These are phyloP conservation scores for Rhodotorula taiwanensis DNA, from an alignment of 768 basidiomycete species.

Conservation along the genomic window DNA sequence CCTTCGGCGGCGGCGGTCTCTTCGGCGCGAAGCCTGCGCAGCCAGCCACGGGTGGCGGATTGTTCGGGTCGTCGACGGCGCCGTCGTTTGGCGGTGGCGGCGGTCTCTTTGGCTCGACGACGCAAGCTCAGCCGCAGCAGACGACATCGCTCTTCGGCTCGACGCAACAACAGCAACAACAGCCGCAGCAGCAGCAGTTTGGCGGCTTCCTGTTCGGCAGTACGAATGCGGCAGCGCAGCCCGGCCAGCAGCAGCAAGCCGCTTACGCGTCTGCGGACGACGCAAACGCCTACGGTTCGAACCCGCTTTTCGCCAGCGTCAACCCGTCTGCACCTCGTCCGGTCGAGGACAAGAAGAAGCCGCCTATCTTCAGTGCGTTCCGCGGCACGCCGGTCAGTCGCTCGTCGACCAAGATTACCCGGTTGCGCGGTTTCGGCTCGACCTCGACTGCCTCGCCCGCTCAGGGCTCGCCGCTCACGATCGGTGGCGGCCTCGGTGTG, in stretches of 20 bases:
- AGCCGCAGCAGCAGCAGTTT: constrained; percentile 42
- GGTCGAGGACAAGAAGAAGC: constrained; percentile 37
- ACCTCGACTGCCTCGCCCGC: constrained; percentile 14
- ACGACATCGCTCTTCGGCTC: constrained; percentile 39
- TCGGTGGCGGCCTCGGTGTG: not conserved
- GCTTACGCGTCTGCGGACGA: constrained; percentile 76
- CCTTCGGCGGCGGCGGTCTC: constrained; percentile 22
- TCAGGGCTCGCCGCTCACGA: constrained; percentile 9
- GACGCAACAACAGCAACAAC: constrained; percentile 28
- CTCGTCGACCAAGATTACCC: constrained; percentile 36
- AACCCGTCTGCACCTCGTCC: constrained; percentile 16
- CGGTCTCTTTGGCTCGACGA: constrained; percentile 25
- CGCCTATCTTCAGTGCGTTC: constrained; percentile 37
- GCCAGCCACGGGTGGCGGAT: constrained; percentile 9
- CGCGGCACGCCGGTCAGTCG: constrained; percentile 34
- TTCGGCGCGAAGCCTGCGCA: constrained; percentile 28
- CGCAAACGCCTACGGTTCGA: constrained; percentile 53
- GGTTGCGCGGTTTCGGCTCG: constrained; percentile 37
- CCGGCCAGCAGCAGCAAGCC: constrained; percentile 50
- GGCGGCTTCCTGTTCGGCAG: constrained; percentile 44
- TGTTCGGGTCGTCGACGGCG: constrained; percentile 11
- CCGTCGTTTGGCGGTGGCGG: constrained; percentile 4
- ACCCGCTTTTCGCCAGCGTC: constrained; percentile 44
- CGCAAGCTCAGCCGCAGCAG: constrained; percentile 1
- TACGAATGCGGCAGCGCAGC: constrained; percentile 44